Percentiles rank a stretch among this genome's conserved stretches.
These are phyloP conservation scores for Pestalotiopsis sp. DNA, from an alignment of 2,329 filamentous ascomycete genomes.

Conservation along the genomic window DNA sequence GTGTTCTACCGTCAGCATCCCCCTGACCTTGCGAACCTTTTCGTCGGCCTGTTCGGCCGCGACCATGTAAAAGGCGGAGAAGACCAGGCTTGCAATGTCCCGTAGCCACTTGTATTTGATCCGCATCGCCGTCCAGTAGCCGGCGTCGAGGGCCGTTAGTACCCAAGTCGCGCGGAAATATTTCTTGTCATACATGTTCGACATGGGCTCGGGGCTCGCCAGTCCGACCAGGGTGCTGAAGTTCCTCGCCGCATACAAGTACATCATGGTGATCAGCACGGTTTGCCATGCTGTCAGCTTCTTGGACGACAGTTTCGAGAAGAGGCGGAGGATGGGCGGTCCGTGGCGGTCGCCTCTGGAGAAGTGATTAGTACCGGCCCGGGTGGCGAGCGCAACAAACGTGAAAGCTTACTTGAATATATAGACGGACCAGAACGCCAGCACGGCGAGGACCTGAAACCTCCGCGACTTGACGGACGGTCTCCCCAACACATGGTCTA, in stretches of 20 bases:
- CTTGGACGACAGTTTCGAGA: constrained; percentile 71
- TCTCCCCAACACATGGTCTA: constrained; percentile 89
- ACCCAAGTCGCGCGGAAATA: constrained; percentile 98
- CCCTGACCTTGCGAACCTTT: constrained; percentile 89
- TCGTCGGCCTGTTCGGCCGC: constrained; percentile 94
- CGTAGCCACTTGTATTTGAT: constrained; percentile 77
- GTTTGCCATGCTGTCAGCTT: constrained; percentile 87
- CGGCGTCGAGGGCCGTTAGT: constrained; percentile 89
- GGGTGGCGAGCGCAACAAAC: constrained; percentile 12
- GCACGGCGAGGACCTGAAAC: constrained; percentile 86
- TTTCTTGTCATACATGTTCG: constrained; percentile 87
- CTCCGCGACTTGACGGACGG: constrained; percentile 90
- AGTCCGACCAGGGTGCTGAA: constrained; percentile 90
- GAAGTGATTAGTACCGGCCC: constrained; percentile 14
- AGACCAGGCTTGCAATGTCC: constrained; percentile 79
- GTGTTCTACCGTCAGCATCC: constrained; percentile 85
- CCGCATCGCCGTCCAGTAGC: constrained; percentile 98
- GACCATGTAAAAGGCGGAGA: constrained; percentile 87
- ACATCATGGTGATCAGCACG: constrained; percentile 82
- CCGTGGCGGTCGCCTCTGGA: constrained; percentile 81
- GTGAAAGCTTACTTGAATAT: constrained; percentile 63
- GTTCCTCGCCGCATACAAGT: constrained; percentile 88
- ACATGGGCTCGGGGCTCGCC: constrained; percentile 88
- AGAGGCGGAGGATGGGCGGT: constrained; percentile 68
- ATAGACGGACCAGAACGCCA: constrained; percentile 89